Percentiles rank a stretch among this genome's conserved stretches.
Conservation (phyloP, 352 stramenopile species). For the Phytophthora citrophthora region DNA sequence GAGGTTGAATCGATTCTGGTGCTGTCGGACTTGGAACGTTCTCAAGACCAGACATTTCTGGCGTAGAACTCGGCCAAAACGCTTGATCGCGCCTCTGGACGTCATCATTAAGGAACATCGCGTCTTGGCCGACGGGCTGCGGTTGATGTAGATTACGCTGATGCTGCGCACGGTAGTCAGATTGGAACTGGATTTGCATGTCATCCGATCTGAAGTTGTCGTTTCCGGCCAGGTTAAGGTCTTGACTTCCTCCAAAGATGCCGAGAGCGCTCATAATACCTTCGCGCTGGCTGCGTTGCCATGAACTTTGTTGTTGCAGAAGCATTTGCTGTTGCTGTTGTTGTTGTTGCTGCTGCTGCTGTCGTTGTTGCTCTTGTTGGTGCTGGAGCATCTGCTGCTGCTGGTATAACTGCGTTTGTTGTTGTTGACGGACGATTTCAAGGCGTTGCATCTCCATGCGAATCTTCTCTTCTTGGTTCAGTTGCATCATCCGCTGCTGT, state of each 20-base stretch:
- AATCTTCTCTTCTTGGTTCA: constrained; percentile 73
- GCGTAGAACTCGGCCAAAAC: constrained; percentile 35
- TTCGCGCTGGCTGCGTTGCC: constrained; percentile 76
- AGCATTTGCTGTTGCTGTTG: constrained; percentile 78
- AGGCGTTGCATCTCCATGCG: constrained; percentile 84
- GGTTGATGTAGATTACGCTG: constrained; percentile 35
- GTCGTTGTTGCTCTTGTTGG: constrained; percentile 70
- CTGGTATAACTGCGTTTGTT: constrained; percentile 62
- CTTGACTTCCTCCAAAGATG: constrained; percentile 61
- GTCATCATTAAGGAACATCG: constrained; percentile 43
- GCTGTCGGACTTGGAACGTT: constrained; percentile 11
- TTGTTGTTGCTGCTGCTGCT: constrained; percentile 76
- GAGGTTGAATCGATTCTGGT: constrained; percentile 17
- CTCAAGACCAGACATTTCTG: constrained; percentile 28
- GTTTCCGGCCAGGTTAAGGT: constrained; percentile 24
- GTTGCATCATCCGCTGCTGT: constrained; percentile 69
- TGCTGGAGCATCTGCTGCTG: constrained; percentile 71
- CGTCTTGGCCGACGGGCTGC: constrained; percentile 25
- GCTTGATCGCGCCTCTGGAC: constrained; percentile 31
- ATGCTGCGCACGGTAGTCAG: constrained; percentile 53
- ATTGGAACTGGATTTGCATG: constrained; percentile 62
- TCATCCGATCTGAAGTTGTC: constrained; percentile 40
- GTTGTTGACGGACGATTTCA: constrained; percentile 74
- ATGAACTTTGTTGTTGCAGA: constrained; percentile 78
- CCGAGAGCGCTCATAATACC: constrained; percentile 80